phyloP scores from a whole-genome alignment of 176 grass and related monocot genomes.

The Triticum urartu region DNA sequence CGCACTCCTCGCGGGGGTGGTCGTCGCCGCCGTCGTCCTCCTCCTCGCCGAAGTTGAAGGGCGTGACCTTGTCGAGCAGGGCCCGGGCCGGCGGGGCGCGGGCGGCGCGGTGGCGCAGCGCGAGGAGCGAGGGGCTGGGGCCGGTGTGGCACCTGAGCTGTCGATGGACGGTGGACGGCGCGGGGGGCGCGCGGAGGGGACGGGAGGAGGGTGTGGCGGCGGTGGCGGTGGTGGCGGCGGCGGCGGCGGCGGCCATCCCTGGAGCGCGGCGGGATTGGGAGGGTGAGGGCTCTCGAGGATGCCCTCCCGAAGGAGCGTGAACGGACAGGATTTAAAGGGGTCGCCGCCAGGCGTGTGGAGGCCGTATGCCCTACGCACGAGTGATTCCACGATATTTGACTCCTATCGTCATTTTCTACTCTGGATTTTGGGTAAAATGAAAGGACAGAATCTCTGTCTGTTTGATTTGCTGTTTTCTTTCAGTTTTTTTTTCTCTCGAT shows the following conservation, averaged over 20 bases:
- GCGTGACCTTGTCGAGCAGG: conserved; percentile 15
- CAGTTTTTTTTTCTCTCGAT: not conserved
- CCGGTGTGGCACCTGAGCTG: not conserved
- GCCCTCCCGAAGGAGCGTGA: conserved; percentile 44
- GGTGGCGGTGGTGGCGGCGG: not conserved
- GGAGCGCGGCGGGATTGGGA: not conserved
- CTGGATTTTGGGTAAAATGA: too few relatives aligned
- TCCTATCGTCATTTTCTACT: too few relatives aligned
- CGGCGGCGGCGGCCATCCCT: conserved; percentile 32
- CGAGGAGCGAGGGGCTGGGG: not conserved
- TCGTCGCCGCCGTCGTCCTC: conserved; percentile 55
- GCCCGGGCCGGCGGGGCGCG: not conserved
- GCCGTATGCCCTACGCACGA: not conserved
- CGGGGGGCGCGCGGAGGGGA: conserved; percentile 21
- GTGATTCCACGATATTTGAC: not conserved
- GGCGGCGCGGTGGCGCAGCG: conserved; percentile 27
- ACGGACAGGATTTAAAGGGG: conserved; percentile 49
- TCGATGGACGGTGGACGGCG: not conserved
- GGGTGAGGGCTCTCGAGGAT: conserved; percentile 45
- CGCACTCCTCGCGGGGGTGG: conserved; percentile 94
- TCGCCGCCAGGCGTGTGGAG: not conserved
- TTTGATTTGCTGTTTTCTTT: not conserved
- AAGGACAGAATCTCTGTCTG: not conserved
- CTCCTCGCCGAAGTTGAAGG: conserved; percentile 23
- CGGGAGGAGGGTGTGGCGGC: conserved; percentile 19